Evolutionary conservation across 352 stramenopile species (phyloP), one percentile per base, ranked within the genome.

Genomic region (Phytopythium helicoides): DNA sequence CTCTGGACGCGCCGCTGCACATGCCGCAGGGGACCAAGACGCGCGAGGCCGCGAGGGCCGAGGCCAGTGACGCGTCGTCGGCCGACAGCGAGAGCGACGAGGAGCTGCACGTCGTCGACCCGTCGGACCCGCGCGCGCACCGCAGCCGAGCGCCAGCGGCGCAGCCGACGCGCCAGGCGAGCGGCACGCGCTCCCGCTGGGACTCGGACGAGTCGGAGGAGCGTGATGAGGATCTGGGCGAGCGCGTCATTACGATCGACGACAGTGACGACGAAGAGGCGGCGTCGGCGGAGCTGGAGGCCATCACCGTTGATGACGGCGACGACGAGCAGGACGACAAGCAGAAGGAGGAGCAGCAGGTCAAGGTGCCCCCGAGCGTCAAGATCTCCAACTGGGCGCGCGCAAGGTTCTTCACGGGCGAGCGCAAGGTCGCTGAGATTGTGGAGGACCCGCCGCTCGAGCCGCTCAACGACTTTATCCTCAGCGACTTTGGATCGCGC

Each of bases 401-500:
- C 33, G 49, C 69, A 38, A 79, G 81, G n/a, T 92, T 92, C 54
- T 62, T 90, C 6, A 66, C 83, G 6, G 80, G 73, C 34, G 62
- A 87, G 34, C 78, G 81, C 23, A 73, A 80, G 14, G 41, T 81
- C 3, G 71, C 69, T 1, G 18, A 52, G 28, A 54, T 80, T 41
- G 33, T 86, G 7, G 81, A 89, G 47, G 76, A 92, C 44, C 64
- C 71, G 23, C 73, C 78, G 12, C 54, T 94, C 10, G 81, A 94
- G 54, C 81, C 83, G 39, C 60, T 94, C n/a, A 91, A 89, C 36
- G 83, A 94, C 44, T 88, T 84, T 52, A 94, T 94, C 41, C 57
- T 94, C 37, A 88, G 73, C 36, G 83, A 94, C 48, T 94, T 94
- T 63, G 63, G 80, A 56, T 81, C 81, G 28, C 68, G 83, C 22